phyloP scores from a whole-genome alignment of 352 stramenopile species.

The Globisporangium cederbergense region DNA sequence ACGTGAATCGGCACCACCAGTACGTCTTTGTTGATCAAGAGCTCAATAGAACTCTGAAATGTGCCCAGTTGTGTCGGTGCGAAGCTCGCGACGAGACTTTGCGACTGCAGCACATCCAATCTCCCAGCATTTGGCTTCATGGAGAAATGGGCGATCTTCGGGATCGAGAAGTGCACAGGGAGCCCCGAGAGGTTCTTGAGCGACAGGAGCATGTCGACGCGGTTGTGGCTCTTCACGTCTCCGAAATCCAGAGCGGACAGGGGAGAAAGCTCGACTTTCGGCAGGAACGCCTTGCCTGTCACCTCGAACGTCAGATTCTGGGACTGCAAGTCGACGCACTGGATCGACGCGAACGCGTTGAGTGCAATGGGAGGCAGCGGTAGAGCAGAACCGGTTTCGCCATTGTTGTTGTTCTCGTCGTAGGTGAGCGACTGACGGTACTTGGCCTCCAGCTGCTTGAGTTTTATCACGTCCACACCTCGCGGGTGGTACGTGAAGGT shows the following conservation, averaged over 20 bases:
- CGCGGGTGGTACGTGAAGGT: constrained; percentile 53
- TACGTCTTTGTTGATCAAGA: constrained; percentile 49
- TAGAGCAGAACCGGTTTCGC: constrained; percentile 5
- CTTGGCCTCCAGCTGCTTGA: constrained; percentile 27
- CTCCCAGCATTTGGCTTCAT: constrained; percentile 54
- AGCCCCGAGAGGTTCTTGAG: constrained; percentile 81
- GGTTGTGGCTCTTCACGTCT: constrained; percentile 69
- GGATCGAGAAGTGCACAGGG: constrained; percentile 57
- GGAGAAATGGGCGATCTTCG: constrained; percentile 77
- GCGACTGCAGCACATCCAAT: constrained; percentile 83
- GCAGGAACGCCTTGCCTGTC: constrained; percentile 51
- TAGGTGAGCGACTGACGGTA: constrained; percentile 6
- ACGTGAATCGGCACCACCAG: constrained; percentile 59
- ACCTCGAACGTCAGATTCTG: constrained; percentile 82
- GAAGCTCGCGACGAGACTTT: constrained; percentile 90
- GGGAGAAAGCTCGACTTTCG: constrained; percentile 44
- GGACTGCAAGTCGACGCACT: constrained; percentile 55
- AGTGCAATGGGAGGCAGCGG: constrained; percentile 30
- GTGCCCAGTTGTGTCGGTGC: constrained; percentile 80
- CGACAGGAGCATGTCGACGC: constrained; percentile 79
- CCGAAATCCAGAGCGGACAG: constrained; percentile 74
- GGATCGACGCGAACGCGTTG: constrained; percentile 69
- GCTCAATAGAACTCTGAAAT: constrained; percentile 45
- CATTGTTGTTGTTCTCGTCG: constrained; percentile 19
- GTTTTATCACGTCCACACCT: constrained; percentile 27